Evolutionary conservation across 1,284 basidiomycete genomes (phyloP).

Genomic region (Fistulinella staudtii): DNA sequence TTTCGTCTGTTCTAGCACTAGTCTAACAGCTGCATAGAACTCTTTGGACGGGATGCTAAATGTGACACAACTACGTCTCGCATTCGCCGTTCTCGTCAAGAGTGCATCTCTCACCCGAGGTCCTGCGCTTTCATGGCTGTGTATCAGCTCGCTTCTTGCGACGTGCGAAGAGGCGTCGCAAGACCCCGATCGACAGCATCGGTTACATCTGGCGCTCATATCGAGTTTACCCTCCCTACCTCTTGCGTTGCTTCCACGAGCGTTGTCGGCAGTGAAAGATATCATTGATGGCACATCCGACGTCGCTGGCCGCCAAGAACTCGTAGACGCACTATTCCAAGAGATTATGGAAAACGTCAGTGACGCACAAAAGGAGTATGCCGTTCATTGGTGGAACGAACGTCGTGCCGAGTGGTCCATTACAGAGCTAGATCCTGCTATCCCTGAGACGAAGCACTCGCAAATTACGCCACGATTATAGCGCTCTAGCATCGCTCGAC

Average conservation of each 20-base stretch:
- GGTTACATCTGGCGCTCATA: constrained; percentile 55
- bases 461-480: constrained; percentile 14
- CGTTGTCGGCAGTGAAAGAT: constrained; percentile 44
- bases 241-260: constrained; percentile 47
- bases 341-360: constrained; percentile 61
- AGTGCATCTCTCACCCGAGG: constrained; percentile 44
- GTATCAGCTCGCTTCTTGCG: constrained; percentile 50
- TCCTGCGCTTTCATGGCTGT: constrained; percentile 54
- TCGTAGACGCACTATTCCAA: constrained; percentile 52
- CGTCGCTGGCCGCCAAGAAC: constrained; percentile 36
- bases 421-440: neutral
- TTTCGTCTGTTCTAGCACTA: neutral
- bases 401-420: constrained; percentile 25
- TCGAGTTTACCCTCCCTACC: constrained; percentile 58
- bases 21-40: constrained; percentile 45
- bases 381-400: constrained; percentile 65
- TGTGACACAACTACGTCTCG: constrained; percentile 57
- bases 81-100: constrained; percentile 60
- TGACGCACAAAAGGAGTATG: constrained; percentile 61
- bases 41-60: constrained; percentile 55
- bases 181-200: constrained; percentile 40
- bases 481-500: neutral
- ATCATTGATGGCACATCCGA: constrained; percentile 31
- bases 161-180: constrained; percentile 21
- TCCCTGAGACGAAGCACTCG: neutral